These are phyloP conservation scores for Trametes meyenii DNA, from an alignment of 768 basidiomycete genomes.

Conservation along the genomic window DNA sequence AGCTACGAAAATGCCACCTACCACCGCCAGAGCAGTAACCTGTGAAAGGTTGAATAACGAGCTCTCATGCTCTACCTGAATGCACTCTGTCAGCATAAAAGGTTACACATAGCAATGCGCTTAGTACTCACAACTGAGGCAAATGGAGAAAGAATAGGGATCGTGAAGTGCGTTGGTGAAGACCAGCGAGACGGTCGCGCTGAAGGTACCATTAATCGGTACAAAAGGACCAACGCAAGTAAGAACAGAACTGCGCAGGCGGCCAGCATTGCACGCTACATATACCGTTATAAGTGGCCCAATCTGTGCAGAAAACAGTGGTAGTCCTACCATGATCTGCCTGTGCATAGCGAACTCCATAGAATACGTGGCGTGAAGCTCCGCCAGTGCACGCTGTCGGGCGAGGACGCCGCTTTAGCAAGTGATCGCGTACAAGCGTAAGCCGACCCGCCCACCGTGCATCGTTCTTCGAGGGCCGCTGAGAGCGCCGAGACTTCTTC, in stretches of 20 bases:
- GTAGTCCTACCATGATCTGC: not conserved
- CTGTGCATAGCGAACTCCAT: not conserved
- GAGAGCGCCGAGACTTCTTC: not conserved
- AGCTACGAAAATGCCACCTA: not conserved
- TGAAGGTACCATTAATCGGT: not conserved
- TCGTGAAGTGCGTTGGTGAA: not conserved
- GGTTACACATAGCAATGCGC: no score
- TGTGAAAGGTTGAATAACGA: not conserved
- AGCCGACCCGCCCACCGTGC: not conserved
- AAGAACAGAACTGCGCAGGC: not conserved
- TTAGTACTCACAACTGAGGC: not conserved
- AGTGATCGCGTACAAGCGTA: not conserved
- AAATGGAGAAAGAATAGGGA: constrained; percentile 8
- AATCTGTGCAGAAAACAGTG: not conserved
- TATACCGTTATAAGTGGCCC: not conserved
- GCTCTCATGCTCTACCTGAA: constrained; percentile 10
- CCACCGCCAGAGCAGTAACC: not conserved
- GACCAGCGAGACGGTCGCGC: not conserved
- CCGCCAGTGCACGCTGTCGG: not conserved
- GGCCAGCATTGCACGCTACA: not conserved
- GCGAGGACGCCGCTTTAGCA: not conserved
- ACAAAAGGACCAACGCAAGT: not conserved
- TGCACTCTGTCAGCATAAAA: no score
- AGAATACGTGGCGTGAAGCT: not conserved
- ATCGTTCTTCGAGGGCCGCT: not conserved